These are phyloP conservation scores for Kickxella alabastrina DNA, from an alignment of 192 early-diverging fungal species.

Conservation along the genomic window DNA sequence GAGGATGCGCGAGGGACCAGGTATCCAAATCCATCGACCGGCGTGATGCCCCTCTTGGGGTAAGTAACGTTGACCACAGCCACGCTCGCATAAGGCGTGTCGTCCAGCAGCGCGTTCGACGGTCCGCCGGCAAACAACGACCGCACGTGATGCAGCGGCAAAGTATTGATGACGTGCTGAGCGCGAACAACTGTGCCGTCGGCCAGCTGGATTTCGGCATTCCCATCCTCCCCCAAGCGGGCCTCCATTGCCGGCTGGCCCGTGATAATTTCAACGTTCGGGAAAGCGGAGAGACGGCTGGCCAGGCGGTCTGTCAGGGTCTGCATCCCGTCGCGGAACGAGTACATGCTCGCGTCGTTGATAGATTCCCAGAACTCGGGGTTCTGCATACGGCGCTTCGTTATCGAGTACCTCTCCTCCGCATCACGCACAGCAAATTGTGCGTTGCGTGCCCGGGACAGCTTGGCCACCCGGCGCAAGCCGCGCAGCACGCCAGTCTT, in stretches of 20 bases:
- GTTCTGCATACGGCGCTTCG: constrained; percentile 25
- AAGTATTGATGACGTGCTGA: constrained; percentile 64
- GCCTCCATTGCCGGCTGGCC: constrained; percentile 49
- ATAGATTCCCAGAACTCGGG: constrained; percentile 59
- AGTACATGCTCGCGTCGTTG: constrained; percentile 69
- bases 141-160: constrained; percentile 58
- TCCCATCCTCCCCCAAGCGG: constrained; percentile 20
- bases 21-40: constrained; percentile 86
- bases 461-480: constrained; percentile 23
- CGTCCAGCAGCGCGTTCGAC: constrained; percentile 49
- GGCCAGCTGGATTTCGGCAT: constrained; percentile 27
- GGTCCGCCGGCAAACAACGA: constrained; percentile 36
- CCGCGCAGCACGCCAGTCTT: constrained; percentile 25
- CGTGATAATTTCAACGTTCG: constrained; percentile 59
- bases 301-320: constrained; percentile 60
- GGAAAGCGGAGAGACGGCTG: constrained; percentile 42
- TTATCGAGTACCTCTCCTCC: constrained; percentile 11
- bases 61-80: constrained; percentile 84
- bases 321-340: constrained; percentile 78
- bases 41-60: constrained; percentile 43
- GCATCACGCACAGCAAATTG: constrained; percentile 15
- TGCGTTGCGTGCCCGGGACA: constrained; percentile 27
- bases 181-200: constrained; percentile 30
- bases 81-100: constrained; percentile 71
- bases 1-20: constrained; percentile 70